Conservation (phyloP, 352 stramenopile species). For the Blastocystis sp. region DNA sequence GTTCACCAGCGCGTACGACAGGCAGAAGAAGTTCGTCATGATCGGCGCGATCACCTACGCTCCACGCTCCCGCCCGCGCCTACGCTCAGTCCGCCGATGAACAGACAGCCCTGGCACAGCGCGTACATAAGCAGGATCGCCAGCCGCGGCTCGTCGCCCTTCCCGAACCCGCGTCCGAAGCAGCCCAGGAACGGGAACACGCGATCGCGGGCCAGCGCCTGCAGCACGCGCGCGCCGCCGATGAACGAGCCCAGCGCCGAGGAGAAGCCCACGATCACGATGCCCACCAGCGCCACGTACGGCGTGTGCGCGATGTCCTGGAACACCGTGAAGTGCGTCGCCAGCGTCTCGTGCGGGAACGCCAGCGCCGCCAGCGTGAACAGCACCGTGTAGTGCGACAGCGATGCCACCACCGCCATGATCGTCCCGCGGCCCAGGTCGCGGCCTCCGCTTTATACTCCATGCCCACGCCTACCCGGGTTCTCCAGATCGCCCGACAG, state of each 20-base stretch:
- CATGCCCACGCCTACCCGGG: conserved; percentile 72
- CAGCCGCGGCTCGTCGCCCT: conserved; percentile 77
- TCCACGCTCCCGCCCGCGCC: background rate
- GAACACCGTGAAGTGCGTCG: conserved; percentile 79
- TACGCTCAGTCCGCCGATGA: conserved; percentile 78
- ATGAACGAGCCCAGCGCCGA: conserved; percentile 77
- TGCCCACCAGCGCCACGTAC: conserved; percentile 76
- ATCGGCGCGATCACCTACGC: conserved; percentile 75
- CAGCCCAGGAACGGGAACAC: conserved; percentile 74
- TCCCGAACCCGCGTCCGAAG: conserved; percentile 74
- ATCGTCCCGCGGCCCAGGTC: conserved; percentile 74
- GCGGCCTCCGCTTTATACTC: background rate
- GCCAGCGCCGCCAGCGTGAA: conserved; percentile 77
- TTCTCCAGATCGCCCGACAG: conserved; percentile 79
- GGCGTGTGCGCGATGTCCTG: conserved; percentile 76
- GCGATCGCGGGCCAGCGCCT: conserved; percentile 78
- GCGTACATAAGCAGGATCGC: conserved; percentile 77
- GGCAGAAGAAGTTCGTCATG: conserved; percentile 80
- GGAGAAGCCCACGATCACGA: conserved; percentile 78
- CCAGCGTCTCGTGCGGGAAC: conserved; percentile 76
- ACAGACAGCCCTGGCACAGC: conserved; percentile 77
- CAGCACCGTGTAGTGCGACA: conserved; percentile 77
- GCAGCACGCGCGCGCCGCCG: conserved; percentile 76
- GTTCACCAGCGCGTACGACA: conserved; percentile 79
- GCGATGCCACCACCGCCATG: conserved; percentile 75